These are phyloP conservation scores for Yamadazyma epiphylla DNA, from an alignment of 1,139 yeast genomes.

Conservation along the genomic window DNA sequence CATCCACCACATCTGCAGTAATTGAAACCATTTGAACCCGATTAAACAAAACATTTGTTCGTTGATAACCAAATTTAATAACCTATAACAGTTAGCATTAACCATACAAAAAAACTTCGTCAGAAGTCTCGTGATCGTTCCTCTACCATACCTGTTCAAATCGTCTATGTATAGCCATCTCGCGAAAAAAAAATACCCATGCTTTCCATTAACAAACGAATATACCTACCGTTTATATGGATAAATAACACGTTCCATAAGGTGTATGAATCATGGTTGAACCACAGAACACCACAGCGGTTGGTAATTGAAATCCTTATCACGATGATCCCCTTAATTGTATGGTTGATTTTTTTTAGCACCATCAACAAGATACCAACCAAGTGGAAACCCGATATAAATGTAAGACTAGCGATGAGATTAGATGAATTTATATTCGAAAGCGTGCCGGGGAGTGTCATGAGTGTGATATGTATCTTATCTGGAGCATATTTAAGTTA, in stretches of 20 bases:
- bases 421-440: conserved; percentile 36
- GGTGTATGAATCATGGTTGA: conserved; percentile 19
- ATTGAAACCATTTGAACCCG: too few relatives aligned
- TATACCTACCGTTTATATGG: conserved; percentile 1
- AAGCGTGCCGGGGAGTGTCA: conserved; percentile 12
- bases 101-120: too few relatives aligned
- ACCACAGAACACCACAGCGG: conserved; percentile 32
- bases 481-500: conserved; percentile 13
- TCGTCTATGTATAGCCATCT: neutral
- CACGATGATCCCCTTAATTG: conserved; percentile 51
- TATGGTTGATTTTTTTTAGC: conserved; percentile 59
- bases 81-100: too few relatives aligned
- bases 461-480: conserved; percentile 12
- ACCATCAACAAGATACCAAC: conserved; percentile 60
- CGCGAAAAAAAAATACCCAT: neutral
- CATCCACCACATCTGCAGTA: too few relatives aligned
- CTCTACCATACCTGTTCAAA: too few relatives aligned
- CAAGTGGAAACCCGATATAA: conserved; percentile 51
- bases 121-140: too few relatives aligned
- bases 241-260: conserved; percentile 3
- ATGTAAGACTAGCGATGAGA: conserved; percentile 42
- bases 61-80: too few relatives aligned
- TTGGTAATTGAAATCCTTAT: conserved; percentile 37
- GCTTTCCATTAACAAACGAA: neutral
- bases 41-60: too few relatives aligned